Base-by-base conservation (phyloP, 2,329 filamentous ascomycete species). In the Colletotrichum sojae region DNA sequence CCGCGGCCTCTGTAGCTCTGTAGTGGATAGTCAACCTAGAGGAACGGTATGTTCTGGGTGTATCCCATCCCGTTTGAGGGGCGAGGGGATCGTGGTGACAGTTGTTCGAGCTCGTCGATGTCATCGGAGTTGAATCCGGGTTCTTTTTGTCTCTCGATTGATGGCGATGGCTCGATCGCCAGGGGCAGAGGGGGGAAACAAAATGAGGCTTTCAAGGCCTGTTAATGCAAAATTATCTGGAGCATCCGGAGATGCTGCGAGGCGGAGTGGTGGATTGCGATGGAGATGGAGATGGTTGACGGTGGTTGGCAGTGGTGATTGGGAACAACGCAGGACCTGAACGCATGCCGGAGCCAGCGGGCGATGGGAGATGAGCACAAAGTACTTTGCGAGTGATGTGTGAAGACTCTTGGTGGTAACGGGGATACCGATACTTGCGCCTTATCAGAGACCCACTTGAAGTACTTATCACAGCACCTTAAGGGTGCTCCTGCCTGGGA, bases 151-250 rank as follows among this genome's bases (percentile, higher is more conserved):
- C 27, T 36, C 36, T 52, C 46, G 18, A 48, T 16, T 16, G 16
- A n/a, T 43, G 40, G 13, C 15, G 48, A 39, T 16, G 61, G 27
- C 39, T 54, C 48, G 54, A 13, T 54, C 16, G 16, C 25, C 31
- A 40, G 22, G 31, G 18, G 27, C 22, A 43, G 40, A 57, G 18
- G 31, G 31, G 18, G 27, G 22, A 53, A 48, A 49, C 39, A 63
- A 69, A 61, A 69, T 69, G 67, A 69, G 55, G 55, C 62, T 67
- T 55, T 58, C 27, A 9, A n/a, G 49, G n/a, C 27, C 39, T 22
- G 51, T 69, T 49, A 58, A 69, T 69, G 66, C 61, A 59, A 57
- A 36, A 36, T 16, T 16, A 20, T 53, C 31, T 22, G 13, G 15
- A 46, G 48, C 22, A 2, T 27, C 39, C 20, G 16, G 45, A 36